Evolutionary conservation across 1,284 basidiomycete genomes (phyloP).

Genomic region (Leccinum solheimii): DNA sequence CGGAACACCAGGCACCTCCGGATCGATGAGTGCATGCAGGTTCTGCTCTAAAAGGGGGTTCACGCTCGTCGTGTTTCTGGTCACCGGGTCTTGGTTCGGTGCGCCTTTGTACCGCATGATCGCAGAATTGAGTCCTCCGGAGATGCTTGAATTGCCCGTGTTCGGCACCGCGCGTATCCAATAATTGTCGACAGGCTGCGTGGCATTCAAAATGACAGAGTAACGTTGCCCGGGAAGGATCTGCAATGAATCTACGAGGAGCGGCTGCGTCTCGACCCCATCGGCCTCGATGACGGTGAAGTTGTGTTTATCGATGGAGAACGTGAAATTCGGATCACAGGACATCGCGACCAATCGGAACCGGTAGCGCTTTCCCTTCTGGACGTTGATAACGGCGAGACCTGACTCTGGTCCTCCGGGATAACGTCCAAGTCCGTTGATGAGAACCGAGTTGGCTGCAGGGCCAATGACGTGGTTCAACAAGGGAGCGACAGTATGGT

Average conservation of each 20-base stretch:
- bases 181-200: slow-evolving; percentile 38
- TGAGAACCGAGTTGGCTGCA: slow-evolving; percentile 33
- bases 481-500: slow-evolving; percentile 24
- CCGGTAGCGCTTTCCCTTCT: slow-evolving; percentile 39
- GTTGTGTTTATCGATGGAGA: slow-evolving; percentile 43
- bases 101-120: slow-evolving; percentile 57
- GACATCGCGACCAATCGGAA: slow-evolving; percentile 43
- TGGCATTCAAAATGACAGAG: slow-evolving; percentile 39
- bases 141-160: slow-evolving; percentile 23
- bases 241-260: slow-evolving; percentile 32
- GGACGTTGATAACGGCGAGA: slow-evolving; percentile 32
- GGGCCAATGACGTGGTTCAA: slow-evolving; percentile 18
- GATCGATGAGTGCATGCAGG: slow-evolving; percentile 36
- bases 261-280: slow-evolving; percentile 34
- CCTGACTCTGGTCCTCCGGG: slow-evolving; percentile 33
- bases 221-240: slow-evolving; percentile 41
- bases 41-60: slow-evolving; percentile 34
- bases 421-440: slow-evolving; percentile 53
- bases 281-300: slow-evolving; percentile 45
- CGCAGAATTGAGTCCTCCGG: slow-evolving; percentile 47
- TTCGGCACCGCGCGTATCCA: slow-evolving; percentile 37
- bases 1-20: slow-evolving; percentile 35
- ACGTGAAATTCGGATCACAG: slow-evolving; percentile 41
- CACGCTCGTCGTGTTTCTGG: slow-evolving; percentile 26
- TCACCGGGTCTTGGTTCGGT: slow-evolving; percentile 40